Evolutionary conservation across 208 protist species (phyloP), one percentile per base, ranked within the genome.

Genomic region (Trichomonas gallinae): DNA sequence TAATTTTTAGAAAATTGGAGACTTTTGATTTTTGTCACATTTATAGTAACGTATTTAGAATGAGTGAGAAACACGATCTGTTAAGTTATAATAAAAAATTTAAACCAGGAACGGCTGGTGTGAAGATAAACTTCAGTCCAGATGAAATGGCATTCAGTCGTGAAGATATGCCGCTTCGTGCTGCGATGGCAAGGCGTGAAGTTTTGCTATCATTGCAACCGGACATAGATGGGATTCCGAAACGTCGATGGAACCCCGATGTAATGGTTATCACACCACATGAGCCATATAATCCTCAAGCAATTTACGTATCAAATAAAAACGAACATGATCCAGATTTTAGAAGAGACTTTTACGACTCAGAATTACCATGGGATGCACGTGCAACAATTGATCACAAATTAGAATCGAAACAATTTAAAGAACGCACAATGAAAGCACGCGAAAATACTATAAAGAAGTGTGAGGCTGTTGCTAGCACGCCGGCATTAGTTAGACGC

Each of bases 291-390:
- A 93, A 93, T 93, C 87, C 87, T 34, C 87, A 93, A 26, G 44
- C 23, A 42, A 93, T 93, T 51, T 93, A 93, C n/a, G 87, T 93
- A 38, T 44, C 87, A 26, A 48, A n/a, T 34, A 93, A 93, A 93
- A 93, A 93, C n/a, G 87, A 93, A 40, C 11, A 93, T 51, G 87
- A 93, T 93, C 87, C 87, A n/a, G 87, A 93, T 51, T 93, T 93
- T 51, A 93, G 87, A 93, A 34, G 87, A 34, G 87, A 93, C n/a
- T 93, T 93, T 93, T 93, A 93, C n/a, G 87, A 93, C 45, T 23
- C 87, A 93, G 13, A 42, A 58, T 44, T 93, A 34, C 44, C 44
- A 58, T 93, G 87, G 87, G 87, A 93, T 51, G 87, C 17, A 40
- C 15, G 15, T 1, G 44, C n/a, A 51, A 93, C 87, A 15, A 93